These are phyloP conservation scores for Didymella lethalis DNA, from an alignment of 2,329 filamentous ascomycete species.

Conservation along the genomic window DNA sequence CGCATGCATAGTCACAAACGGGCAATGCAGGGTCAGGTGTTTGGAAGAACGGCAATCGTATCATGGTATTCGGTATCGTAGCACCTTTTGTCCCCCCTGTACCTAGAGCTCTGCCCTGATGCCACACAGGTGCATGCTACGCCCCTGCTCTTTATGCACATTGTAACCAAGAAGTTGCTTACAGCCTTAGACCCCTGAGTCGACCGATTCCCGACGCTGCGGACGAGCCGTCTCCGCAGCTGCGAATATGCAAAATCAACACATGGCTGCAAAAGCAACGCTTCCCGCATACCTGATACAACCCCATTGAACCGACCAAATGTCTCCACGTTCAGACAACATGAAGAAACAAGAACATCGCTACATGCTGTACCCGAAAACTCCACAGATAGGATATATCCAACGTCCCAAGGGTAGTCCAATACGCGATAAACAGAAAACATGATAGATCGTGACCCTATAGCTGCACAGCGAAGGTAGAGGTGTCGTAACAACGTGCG, in stretches of 20 bases:
- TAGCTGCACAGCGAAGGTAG: conserved; percentile 39
- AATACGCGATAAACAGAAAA: conserved; percentile 31
- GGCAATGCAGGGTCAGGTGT: conserved; percentile 14
- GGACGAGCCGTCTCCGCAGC: conserved; percentile 7
- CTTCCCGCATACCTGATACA: conserved; percentile 34
- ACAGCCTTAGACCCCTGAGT: conserved; percentile 1
- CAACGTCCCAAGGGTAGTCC: conserved; percentile 29
- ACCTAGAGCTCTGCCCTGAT: conserved; percentile 19
- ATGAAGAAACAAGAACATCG: conserved; percentile 20
- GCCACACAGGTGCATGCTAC: conserved; percentile 15
- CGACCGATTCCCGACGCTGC: conserved; percentile 6
- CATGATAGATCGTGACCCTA: conserved; percentile 40
- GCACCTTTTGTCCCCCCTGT: conserved; percentile 21
- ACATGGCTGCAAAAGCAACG: conserved; percentile 18
- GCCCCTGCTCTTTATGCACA: conserved; percentile 16
- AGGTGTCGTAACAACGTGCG: conserved; percentile 29
- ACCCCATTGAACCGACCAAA: conserved; percentile 34
- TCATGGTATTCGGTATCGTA: conserved; percentile 28
- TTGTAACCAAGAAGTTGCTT: conserved; percentile 24
- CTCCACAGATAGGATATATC: conserved; percentile 33
- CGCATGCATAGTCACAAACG: conserved; percentile 18
- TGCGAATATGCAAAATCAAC: conserved; percentile 22
- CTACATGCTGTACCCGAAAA: conserved; percentile 23
- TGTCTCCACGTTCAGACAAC: conserved; percentile 42
- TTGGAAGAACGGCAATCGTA: conserved; percentile 21